Base-by-base conservation (phyloP, 768 basidiomycete genomes). In the Termitomyces sp. region DNA sequence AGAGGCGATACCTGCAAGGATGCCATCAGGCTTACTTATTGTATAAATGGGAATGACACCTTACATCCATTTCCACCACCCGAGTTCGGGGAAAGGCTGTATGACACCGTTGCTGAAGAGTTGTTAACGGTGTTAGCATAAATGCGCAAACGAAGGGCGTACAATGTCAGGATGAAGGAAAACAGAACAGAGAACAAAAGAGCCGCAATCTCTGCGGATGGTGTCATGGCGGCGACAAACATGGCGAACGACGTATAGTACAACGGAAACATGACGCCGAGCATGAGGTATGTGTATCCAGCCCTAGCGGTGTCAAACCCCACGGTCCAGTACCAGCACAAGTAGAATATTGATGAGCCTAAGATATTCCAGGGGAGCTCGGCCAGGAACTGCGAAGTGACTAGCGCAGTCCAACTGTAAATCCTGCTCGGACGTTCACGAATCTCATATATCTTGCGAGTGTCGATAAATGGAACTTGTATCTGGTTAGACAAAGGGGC, bases 11-110 rank as follows among this genome's bases (percentile, higher is more conserved):
- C 64, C 64, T 62, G 30, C 38, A 49, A 11, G 19, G 33, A 15
- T 35, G 3, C 3, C 14, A 19, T 59, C n/a, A 59, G 53, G 21
- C 12, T 11, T 12, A 43, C 12, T 17, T 23, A 12, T 40, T 37
- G 21, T 7, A 12, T 17, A 19, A 26, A 30, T 30, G 12, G 9
- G 17, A 23, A 23, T n/a, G 15, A 17, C 3, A 10, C 45, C 63
- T 59, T 78, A 88, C 85, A 87, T 85, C 86, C 86, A 89, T 51
- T 69, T 65, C 87, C 87, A 89, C 81, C 85, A 86, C 11, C 81
- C 80, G 2, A 89, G 78, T 17, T 75, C 72, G 8, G 74, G 61
- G 64, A 73, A 85, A 7, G 87, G 87, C 62, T 89, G 87, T 3
- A 89, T 64, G 38, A 88, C 83, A 58, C 86, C 86, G 59, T 86